Percentiles rank a stretch among this genome's conserved stretches.
Evolutionary conservation across 2,329 filamentous ascomycete species (phyloP).

Genomic region (Decorospora gaudefroyi): DNA sequence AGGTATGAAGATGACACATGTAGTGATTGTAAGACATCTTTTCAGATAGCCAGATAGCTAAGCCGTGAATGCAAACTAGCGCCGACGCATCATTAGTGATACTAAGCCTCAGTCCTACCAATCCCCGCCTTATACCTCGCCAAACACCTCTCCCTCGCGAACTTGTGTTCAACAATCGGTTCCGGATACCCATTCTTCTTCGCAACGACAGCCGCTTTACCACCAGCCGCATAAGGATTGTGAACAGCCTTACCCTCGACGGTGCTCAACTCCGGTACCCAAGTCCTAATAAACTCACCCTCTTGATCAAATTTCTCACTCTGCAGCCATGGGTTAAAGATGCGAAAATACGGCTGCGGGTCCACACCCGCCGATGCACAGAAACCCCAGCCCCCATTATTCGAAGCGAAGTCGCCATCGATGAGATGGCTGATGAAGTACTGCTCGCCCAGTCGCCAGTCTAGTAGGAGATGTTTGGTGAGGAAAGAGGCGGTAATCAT

Average conservation of each 20-base stretch:
- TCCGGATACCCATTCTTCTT: constrained; percentile 72
- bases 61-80: too few relatives aligned
- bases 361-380: constrained; percentile 73
- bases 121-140: constrained; percentile 70
- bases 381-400: constrained; percentile 69
- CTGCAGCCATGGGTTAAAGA: constrained; percentile 85
- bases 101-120: too few relatives aligned
- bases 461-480: constrained; percentile 55
- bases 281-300: constrained; percentile 79
- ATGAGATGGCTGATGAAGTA: constrained; percentile 57
- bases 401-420: constrained; percentile 55
- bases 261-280: constrained; percentile 74
- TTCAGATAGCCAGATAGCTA: too few relatives aligned
- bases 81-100: too few relatives aligned
- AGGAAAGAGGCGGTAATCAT: constrained; percentile 59
- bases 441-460: constrained; percentile 57
- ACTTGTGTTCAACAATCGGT: constrained; percentile 75
- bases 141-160: constrained; percentile 68
- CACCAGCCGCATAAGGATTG: constrained; percentile 73
- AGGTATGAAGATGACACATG: too few relatives aligned
- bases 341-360: constrained; percentile 86
- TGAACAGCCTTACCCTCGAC: constrained; percentile 73
- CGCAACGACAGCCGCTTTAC: constrained; percentile 57
- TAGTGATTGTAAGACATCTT: too few relatives aligned
- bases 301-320: constrained; percentile 82